These are phyloP conservation scores for Colletotrichum lindemuthianum DNA, from an alignment of 2,329 filamentous ascomycete species.

Conservation along the genomic window DNA sequence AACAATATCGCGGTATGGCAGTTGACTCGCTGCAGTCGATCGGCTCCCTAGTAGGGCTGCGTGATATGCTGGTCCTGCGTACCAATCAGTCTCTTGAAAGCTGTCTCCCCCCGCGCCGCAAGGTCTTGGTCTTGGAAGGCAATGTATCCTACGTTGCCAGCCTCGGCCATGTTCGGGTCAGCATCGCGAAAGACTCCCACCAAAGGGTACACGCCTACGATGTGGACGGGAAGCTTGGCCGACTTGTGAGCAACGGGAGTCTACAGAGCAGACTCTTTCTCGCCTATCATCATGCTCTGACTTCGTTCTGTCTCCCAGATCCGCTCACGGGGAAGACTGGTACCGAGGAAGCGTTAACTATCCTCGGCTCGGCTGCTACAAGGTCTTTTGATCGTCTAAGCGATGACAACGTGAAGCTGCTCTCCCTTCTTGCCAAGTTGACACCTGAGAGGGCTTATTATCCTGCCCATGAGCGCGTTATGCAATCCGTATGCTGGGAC, in stretches of 20 bases:
- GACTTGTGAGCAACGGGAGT: constrained; percentile 60
- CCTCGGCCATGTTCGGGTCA: constrained; percentile 47
- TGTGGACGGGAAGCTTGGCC: constrained; percentile 60
- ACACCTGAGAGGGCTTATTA: constrained; percentile 58
- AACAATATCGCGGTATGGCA: constrained; percentile 60
- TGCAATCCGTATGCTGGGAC: constrained; percentile 60
- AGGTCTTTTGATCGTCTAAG: constrained; percentile 56
- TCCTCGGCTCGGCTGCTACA: constrained; percentile 59
- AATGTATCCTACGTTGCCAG: constrained; percentile 33
- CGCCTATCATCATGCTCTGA: constrained; percentile 63
- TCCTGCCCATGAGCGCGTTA: constrained; percentile 49
- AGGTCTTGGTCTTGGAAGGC: constrained; percentile 8
- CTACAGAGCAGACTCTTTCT: constrained; percentile 63
- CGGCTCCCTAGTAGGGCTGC: constrained; percentile 59
- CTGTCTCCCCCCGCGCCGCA: constrained; percentile 52
- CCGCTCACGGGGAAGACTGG: constrained; percentile 59
- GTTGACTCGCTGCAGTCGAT: constrained; percentile 58
- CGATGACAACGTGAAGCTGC: constrained; percentile 45
- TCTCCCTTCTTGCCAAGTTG: constrained; percentile 51
- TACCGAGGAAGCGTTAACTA: constrained; percentile 62
- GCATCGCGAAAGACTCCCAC: constrained; percentile 41
- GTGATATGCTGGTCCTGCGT: constrained; percentile 58
- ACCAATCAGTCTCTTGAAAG: constrained; percentile 42
- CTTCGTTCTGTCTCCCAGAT: constrained; percentile 62
- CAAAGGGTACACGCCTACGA: constrained; percentile 53